These are phyloP conservation scores for Gossypium stocksii DNA, from an alignment of 345 rosid genomes.

Conservation along the genomic window DNA sequence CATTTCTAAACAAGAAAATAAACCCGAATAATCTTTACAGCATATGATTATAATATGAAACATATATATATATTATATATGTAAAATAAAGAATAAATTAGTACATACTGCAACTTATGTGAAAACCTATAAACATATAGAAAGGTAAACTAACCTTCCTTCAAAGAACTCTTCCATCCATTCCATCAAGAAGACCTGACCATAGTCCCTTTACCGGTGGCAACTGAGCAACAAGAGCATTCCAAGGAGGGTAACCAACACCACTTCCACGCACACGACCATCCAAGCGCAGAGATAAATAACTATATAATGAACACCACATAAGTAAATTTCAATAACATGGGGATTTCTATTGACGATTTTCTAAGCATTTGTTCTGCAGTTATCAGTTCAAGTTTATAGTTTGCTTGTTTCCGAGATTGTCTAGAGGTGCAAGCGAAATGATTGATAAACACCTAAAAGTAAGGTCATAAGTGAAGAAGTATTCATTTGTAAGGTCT, in stretches of 20 bases:
- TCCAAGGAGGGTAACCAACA: slow-evolving; percentile 97
- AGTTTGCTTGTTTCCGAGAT: not conserved
- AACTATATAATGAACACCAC: slow-evolving; percentile 39
- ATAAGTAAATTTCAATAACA: not conserved
- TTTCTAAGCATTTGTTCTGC: not conserved
- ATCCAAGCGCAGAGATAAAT: slow-evolving; percentile 79
- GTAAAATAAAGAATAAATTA: not conserved
- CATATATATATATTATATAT: not conserved
- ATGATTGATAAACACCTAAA: not conserved
- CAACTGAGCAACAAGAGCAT: slow-evolving; percentile 84
- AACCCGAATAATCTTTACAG: too few species aligned
- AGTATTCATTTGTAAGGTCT: not conserved
- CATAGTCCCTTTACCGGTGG: slow-evolving; percentile 88
- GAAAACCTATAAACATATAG: not conserved
- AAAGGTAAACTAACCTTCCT: slow-evolving; percentile 12
- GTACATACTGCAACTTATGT: not conserved
- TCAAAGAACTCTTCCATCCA: slow-evolving; percentile 82
- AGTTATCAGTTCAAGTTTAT: not conserved
- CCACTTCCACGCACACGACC: slow-evolving; percentile 97
- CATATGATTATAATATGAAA: not conserved
- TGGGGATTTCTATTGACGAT: not conserved
- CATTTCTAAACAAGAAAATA: too few species aligned
- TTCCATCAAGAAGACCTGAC: slow-evolving; percentile 92
- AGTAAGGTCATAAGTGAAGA: not conserved
- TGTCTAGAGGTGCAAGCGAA: not conserved